phyloP scores from a whole-genome alignment of 2,329 filamentous ascomycete species.

The Emergomyces orientalis region DNA sequence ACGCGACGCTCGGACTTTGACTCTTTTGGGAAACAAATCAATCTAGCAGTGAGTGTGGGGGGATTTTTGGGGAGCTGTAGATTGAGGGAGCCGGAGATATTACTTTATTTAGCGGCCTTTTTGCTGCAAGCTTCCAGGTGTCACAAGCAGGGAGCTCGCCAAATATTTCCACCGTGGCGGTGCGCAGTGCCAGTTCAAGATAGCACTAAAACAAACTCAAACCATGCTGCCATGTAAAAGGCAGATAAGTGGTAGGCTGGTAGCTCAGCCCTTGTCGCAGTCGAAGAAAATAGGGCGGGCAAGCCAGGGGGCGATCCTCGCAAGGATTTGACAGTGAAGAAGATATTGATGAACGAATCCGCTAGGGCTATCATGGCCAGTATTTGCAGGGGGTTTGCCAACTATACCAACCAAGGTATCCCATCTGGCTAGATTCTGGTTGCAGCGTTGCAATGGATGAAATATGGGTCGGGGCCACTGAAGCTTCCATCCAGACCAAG shows the following conservation, averaged over 20 bases:
- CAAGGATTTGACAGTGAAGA: not conserved
- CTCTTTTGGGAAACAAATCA: not conserved
- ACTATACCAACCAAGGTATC: too few relatives aligned
- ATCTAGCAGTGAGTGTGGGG: not conserved
- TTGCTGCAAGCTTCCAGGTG: not conserved
- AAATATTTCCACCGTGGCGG: not conserved
- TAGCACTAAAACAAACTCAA: not conserved
- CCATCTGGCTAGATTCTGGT: too few relatives aligned
- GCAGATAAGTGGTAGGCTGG: not conserved
- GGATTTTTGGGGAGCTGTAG: not conserved
- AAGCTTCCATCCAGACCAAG: too few relatives aligned
- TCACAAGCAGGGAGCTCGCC: not conserved
- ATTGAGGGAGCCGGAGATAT: not conserved
- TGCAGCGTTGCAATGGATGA: too few relatives aligned
- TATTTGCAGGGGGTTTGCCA: too few relatives aligned
- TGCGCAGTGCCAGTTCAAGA: not conserved
- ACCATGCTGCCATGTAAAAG: not conserved
- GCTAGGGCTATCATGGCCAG: too few relatives aligned
- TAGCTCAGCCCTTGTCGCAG: not conserved
- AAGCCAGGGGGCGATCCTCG: not conserved
- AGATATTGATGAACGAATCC: not conserved
- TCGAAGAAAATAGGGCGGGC: not conserved
- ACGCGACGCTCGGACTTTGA: not conserved
- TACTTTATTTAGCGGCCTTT: not conserved
- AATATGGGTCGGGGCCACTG: too few relatives aligned